Conservation (phyloP, 176 grass and related monocot genomes). For the Neostapfia colusana region DNA sequence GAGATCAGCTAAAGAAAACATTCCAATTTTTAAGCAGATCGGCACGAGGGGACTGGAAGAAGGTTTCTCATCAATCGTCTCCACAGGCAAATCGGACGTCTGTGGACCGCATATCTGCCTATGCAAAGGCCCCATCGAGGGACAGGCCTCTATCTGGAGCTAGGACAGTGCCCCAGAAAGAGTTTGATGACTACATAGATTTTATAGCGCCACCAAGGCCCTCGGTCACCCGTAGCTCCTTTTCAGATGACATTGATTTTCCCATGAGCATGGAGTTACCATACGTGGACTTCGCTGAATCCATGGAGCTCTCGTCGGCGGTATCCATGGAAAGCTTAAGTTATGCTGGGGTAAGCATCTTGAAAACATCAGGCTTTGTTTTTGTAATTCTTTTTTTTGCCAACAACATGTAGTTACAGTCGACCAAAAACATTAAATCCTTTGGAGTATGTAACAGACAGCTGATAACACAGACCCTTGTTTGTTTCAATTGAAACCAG, state of each 20-base stretch:
- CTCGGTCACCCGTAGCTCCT: conserved; percentile 57
- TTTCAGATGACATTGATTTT: conserved; percentile 66
- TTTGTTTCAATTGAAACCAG: conserved; percentile 34
- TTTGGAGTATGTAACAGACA: neutral
- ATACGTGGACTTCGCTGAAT: conserved; percentile 63
- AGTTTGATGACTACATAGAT: conserved; percentile 60
- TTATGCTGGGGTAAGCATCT: conserved; percentile 44
- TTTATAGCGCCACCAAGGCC: conserved; percentile 53
- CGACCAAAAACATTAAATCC: neutral
- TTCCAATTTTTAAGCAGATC: conserved; percentile 25
- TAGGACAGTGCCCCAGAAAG: conserved; percentile 50
- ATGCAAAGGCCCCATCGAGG: conserved; percentile 43
- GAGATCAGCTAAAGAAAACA: neutral
- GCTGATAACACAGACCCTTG: conserved; percentile 34
- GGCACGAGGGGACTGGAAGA: conserved; percentile 44
- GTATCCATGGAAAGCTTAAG: conserved; percentile 48
- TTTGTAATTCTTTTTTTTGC: neutral
- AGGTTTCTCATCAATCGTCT: conserved; percentile 50
- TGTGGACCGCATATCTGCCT: conserved; percentile 35
- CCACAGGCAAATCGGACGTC: conserved; percentile 42
- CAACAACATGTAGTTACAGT: conserved; percentile 1
- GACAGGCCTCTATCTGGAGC: conserved; percentile 58
- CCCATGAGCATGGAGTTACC: conserved; percentile 52
- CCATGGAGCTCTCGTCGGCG: conserved; percentile 50
- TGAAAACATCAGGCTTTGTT: neutral